Evolutionary conservation across 306 rosid genomes (phyloP).

Genomic region (Dalbergia cultrata): DNA sequence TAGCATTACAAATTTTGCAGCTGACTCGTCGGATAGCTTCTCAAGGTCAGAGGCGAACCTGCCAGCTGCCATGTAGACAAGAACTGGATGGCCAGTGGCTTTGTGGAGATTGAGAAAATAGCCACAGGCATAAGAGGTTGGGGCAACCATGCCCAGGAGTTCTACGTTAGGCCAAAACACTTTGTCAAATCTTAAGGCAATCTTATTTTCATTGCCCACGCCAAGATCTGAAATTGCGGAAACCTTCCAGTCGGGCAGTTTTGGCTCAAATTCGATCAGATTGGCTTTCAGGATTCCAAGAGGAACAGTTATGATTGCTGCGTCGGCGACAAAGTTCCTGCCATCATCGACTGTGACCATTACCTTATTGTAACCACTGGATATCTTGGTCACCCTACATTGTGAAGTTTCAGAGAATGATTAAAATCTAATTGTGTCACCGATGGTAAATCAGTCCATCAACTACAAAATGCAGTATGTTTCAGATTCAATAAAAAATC

Average conservation of each 20-base stretch:
- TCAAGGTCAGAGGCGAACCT: constrained; percentile 81
- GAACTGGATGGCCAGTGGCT: constrained; percentile 80
- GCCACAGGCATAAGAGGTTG: constrained; percentile 74
- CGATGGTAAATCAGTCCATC: constrained; percentile 22
- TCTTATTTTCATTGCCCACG: constrained; percentile 82
- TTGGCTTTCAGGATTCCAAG: constrained; percentile 78
- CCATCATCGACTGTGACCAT: constrained; percentile 72
- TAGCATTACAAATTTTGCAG: constrained; percentile 60
- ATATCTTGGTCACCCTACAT: constrained; percentile 61
- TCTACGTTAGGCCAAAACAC: constrained; percentile 87
- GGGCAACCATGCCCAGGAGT: constrained; percentile 73
- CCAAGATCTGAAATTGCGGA: constrained; percentile 80
- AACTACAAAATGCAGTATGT: neutral
- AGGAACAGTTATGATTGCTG: constrained; percentile 69
- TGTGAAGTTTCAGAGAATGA: constrained; percentile 31
- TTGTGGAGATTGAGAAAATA: constrained; percentile 87
- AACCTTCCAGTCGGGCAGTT: constrained; percentile 76
- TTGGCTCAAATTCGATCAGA: constrained; percentile 71
- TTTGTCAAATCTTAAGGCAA: constrained; percentile 65
- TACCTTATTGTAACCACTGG: constrained; percentile 66
- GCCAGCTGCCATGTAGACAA: constrained; percentile 85
- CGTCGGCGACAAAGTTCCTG: constrained; percentile 63
- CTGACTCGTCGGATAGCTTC: constrained; percentile 57
- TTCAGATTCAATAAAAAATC: constrained; percentile 23
- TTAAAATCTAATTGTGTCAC: constrained; percentile 29